These are phyloP conservation scores for Citrus trifoliata DNA, from an alignment of 345 rosid genomes.

Conservation along the genomic window DNA sequence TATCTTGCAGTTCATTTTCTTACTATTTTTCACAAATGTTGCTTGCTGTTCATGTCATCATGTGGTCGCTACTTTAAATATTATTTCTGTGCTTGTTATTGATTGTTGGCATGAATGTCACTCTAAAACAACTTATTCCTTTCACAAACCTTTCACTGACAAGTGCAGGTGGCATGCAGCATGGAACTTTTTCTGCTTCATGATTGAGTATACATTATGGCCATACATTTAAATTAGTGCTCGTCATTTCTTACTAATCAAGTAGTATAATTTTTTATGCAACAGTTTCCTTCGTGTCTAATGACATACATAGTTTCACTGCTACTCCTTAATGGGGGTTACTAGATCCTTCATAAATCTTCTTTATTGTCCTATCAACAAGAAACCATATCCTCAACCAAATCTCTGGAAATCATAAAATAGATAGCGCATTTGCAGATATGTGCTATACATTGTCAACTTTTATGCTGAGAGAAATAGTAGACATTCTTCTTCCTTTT, in stretches of 20 bases:
- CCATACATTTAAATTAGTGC: not conserved
- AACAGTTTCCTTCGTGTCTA: not conserved
- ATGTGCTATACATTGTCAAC: conserved; percentile 1
- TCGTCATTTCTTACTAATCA: not conserved
- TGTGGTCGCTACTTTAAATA: not conserved
- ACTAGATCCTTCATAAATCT: not conserved
- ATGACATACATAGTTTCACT: not conserved
- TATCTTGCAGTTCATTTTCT: not conserved
- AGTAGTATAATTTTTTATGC: not conserved
- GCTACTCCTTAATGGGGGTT: not conserved
- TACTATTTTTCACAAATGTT: not conserved
- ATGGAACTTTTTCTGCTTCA: not conserved
- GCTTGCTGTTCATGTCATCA: not conserved
- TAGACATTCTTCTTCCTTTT: not conserved
- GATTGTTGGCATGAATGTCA: not conserved
- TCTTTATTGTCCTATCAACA: not conserved
- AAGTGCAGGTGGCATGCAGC: not conserved
- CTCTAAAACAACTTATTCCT: not conserved
- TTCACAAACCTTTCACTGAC: not conserved
- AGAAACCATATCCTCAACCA: not conserved
- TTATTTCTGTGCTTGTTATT: not conserved
- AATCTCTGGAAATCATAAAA: not conserved
- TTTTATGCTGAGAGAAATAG: not conserved
- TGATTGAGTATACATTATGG: not conserved
- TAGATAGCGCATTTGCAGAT: not conserved